Evolutionary conservation across 768 basidiomycete species (phyloP), one percentile per base, ranked within the genome.

Genomic region (Amanita pseudoporphyria): DNA sequence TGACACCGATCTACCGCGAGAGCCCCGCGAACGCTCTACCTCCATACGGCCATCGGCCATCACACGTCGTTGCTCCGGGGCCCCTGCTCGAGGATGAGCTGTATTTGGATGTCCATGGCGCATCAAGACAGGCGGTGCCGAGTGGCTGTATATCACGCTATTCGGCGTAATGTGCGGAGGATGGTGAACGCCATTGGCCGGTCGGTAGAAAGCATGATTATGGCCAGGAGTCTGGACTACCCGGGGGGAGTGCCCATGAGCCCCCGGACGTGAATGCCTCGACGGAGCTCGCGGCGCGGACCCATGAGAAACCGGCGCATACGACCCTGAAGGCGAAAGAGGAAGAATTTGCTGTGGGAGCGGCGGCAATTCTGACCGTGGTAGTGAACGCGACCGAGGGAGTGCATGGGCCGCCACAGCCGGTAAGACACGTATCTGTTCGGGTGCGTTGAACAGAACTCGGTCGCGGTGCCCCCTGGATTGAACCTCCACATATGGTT

Each of bases 131-230:
- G 68, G 62, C 6, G 81, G 79, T 16, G 77, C 75, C n/a, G 83
- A 84, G 47, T 82, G 79, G 49, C 82, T 84, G 59, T 84, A 78
- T 3, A 77, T 76, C 68, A 85, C 77, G 3, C 79, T 79, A 48
- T 81, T 75, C 1, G 81, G 68, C 43, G 74, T 72, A 65, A 72
- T 62, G 53, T 71, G 66, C 53, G 76, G 75, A 6, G 68, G 71
- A 40, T 81, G 73, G 53, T 80, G 73, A 9, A 76, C 75, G 51
- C 82, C 76, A 0, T 74, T 69, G 12, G 81, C 81, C 14, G 82
- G 81, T 6, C 76, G 66, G 54, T 84, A 84, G 4, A 22, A 14
- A 9, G 21, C 33, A 24, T 37, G 28, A 55, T 74, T 72, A 13
- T 1, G n/a, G n/a, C 22, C 30, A 21, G 38, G 16, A 12, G 13